Evolutionary conservation across 106 monocot genomes (phyloP).

Genomic region (Hemerocallis citrina): DNA sequence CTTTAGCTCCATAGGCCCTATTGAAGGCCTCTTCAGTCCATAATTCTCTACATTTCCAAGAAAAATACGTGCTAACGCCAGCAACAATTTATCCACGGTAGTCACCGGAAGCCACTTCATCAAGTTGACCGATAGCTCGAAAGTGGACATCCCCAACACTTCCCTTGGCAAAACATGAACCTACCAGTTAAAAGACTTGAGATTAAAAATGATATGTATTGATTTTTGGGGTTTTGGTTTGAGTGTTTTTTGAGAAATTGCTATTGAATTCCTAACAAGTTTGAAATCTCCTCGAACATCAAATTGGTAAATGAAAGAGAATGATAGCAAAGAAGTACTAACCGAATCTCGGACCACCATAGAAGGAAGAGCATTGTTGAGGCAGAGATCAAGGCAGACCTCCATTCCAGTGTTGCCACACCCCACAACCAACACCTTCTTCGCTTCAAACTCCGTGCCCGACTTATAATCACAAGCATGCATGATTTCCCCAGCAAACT

Average conservation of each 20-base stretch:
- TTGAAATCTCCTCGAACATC: not conserved
- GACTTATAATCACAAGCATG: slow-evolving; percentile 40
- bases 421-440: slow-evolving; percentile 44
- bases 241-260: too few relatives aligned
- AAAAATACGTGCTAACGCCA: slow-evolving; percentile 19
- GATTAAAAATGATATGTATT: not conserved
- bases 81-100: slow-evolving; percentile 24
- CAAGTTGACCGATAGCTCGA: slow-evolving; percentile 20
- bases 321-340: slow-evolving; percentile 17
- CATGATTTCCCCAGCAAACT: slow-evolving; percentile 20
- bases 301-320: not conserved
- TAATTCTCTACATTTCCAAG: slow-evolving; percentile 22
- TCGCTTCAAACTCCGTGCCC: slow-evolving; percentile 31
- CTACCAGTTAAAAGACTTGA: slow-evolving; percentile 2
- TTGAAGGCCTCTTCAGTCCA: slow-evolving; percentile 23
- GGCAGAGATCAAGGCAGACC: slow-evolving; percentile 43
- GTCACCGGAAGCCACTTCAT: slow-evolving; percentile 24
- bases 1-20: slow-evolving; percentile 35
- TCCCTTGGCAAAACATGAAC: slow-evolving; percentile 41
- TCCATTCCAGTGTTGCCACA: slow-evolving; percentile 61
- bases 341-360: slow-evolving; percentile 44
- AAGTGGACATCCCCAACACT: slow-evolving; percentile 31
- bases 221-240: not conserved
- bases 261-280: not conserved
- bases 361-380: slow-evolving; percentile 29